Conservation (phyloP, 2,329 filamentous ascomycete species). For the Diaporthe vaccinii region DNA sequence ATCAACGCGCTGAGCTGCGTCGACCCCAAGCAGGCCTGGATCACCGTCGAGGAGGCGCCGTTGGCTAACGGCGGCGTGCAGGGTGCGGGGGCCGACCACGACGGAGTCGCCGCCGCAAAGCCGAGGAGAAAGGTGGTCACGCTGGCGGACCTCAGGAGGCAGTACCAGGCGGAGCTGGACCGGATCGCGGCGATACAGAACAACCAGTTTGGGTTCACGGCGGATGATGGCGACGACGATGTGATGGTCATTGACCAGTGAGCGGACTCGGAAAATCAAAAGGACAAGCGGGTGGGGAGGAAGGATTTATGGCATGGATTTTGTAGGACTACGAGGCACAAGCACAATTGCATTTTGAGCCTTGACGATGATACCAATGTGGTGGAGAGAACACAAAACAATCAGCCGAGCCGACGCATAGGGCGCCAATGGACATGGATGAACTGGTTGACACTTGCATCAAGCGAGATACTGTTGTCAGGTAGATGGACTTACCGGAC, state of each 20-base stretch:
- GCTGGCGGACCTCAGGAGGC: constrained; percentile 85
- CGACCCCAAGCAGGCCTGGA: constrained; percentile 84
- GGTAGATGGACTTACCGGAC: neutral
- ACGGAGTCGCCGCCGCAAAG: constrained; percentile 38
- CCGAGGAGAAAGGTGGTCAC: constrained; percentile 83
- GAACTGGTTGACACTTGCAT: constrained; percentile 20
- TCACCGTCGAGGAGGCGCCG: constrained; percentile 68
- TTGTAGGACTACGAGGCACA: constrained; percentile 32
- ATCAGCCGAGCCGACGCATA: neutral
- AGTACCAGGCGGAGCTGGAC: constrained; percentile 93
- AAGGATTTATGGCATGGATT: constrained; percentile 33
- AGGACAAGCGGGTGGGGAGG: constrained; percentile 46
- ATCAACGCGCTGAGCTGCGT: constrained; percentile 95
- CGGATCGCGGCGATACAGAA: constrained; percentile 88
- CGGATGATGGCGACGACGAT: constrained; percentile 59
- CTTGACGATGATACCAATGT: constrained; percentile 37
- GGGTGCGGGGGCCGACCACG: constrained; percentile 32
- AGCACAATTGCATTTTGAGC: constrained; percentile 18
- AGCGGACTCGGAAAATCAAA: constrained; percentile 50
- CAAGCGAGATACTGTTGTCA: neutral
- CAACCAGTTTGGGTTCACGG: constrained; percentile 85
- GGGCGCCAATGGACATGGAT: constrained; percentile 7
- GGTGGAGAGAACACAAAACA: constrained; percentile 9
- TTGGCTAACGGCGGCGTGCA: constrained; percentile 36
- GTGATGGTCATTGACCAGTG: constrained; percentile 55